Percentiles rank a stretch among this genome's conserved stretches.
Evolutionary conservation across 495 filamentous ascomycete genomes (phyloP).

Genomic region (Chaetomium tenue): DNA sequence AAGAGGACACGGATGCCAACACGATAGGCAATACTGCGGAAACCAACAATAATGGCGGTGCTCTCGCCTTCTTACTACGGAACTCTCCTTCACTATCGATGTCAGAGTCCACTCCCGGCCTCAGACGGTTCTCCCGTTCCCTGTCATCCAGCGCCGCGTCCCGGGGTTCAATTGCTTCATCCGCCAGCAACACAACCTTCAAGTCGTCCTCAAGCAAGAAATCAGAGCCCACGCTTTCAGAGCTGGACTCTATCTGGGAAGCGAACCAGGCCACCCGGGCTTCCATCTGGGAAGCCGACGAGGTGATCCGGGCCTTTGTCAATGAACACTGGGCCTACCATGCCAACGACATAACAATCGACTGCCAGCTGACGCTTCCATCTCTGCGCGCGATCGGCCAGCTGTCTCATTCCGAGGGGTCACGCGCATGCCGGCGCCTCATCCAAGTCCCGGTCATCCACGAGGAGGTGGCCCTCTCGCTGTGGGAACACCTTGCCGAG

Average conservation of each 20-base stretch:
- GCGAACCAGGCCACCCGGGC: too few species aligned
- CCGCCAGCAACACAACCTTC: not conserved
- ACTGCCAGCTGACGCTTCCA: constrained; percentile 22
- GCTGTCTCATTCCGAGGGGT: constrained; percentile 17
- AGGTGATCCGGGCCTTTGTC: constrained; percentile 24
- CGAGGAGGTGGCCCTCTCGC: constrained; percentile 25
- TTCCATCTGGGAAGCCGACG: constrained; percentile 20
- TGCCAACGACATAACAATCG: constrained; percentile 14
- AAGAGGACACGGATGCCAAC: too few species aligned
- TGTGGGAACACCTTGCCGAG: constrained; percentile 22
- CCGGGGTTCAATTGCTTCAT: not conserved
- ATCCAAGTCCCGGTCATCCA: constrained; percentile 27
- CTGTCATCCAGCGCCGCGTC: not conserved
- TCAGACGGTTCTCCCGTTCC: not conserved
- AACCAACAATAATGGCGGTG: not conserved
- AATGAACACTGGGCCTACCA: constrained; percentile 18
- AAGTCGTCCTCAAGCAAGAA: not conserved
- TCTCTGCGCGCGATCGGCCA: constrained; percentile 25
- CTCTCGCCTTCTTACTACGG: not conserved
- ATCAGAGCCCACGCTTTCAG: too few species aligned
- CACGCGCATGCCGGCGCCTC: constrained; percentile 17
- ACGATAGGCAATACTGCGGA: not conserved
- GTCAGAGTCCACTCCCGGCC: not conserved
- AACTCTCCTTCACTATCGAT: not conserved
- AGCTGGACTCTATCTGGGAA: too few species aligned